Base-by-base conservation (phyloP, 2,329 filamentous ascomycete species). In the Beauveria rudraprayagi region DNA sequence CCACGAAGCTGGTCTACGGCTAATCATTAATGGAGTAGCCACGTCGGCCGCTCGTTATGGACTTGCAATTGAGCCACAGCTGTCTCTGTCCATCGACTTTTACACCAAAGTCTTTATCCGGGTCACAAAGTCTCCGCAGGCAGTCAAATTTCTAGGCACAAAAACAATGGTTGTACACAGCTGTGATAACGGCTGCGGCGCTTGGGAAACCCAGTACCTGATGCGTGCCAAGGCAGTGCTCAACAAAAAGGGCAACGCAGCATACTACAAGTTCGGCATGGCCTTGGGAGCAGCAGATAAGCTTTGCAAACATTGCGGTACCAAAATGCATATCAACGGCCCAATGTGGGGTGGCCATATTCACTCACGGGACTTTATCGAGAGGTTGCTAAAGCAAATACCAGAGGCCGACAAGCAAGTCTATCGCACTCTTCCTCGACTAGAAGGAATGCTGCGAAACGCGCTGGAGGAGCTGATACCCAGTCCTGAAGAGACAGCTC, bases 11-110 rank as follows among this genome's bases (percentile, higher is more conserved):
- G 94, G 93, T 1, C 75, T 99, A 58, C 88, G 94, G 5, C 79
- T 99, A 10, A 90, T 99, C 56, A 75, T 99, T 14, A 85, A 97
- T 70, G 84, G 88, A 3, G 84, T 97, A 62, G 89, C 92, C 2
- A 84, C 86, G 0, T 83, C 91, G 1, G 94, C 91, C 3, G 90
- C 88, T 17, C 87, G 87, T 64, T 95, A 99, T 67, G 93, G 94
- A 1, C 78, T 97, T 47, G 81, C 90, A 0, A 91, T 97, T 62
- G 92, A 97, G 73, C 94, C 94, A 0, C 81, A 97, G 4, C 82
- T 99, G 11, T 96, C 91, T 6, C 82, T 99, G 1, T 97, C 91
- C 3, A 96, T 97, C 64, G 94, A 99, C 73, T 99, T 95, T 73
- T 99, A 99, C 71, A 86, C 88, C 22, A 86, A 95, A 51, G 81